phyloP scores from a whole-genome alignment of 2,329 filamentous ascomycete species.

The Sporothrix variecibatus region DNA sequence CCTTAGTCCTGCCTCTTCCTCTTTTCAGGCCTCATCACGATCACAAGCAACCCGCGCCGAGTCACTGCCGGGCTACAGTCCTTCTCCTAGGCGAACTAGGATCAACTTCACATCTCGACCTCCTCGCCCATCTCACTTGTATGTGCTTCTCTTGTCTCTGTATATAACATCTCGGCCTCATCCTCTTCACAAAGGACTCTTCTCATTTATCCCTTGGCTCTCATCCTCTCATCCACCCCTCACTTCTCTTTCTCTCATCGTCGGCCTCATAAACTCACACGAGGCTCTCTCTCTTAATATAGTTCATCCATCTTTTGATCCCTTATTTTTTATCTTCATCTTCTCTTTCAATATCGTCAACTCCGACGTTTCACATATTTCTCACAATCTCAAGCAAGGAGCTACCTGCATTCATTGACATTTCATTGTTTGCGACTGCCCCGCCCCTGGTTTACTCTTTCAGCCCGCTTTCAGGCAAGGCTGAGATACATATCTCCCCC shows the following conservation, averaged over 20 bases:
- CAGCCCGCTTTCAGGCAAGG: conserved; percentile 10
- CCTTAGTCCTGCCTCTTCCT: neutral
- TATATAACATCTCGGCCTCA: neutral
- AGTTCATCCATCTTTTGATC: neutral
- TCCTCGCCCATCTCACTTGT: neutral
- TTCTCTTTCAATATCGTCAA: neutral
- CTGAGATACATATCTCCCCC: neutral
- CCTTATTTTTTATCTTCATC: neutral
- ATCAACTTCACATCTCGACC: neutral
- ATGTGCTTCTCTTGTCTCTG: neutral
- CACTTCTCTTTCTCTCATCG: conserved; percentile 3
- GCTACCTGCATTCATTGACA: neutral
- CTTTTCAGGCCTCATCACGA: neutral
- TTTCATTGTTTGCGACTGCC: neutral
- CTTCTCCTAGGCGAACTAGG: neutral
- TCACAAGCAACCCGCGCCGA: conserved; percentile 2
- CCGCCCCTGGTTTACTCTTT: neutral
- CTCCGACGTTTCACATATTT: neutral
- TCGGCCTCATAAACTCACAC: neutral
- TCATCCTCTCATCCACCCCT: neutral
- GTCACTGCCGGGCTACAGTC: neutral
- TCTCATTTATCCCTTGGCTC: neutral
- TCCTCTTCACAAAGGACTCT: neutral
- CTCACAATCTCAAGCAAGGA: neutral
- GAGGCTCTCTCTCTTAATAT: neutral